phyloP scores from a whole-genome alignment of 345 rosid genomes.

The Arabidopsis arenosa region DNA sequence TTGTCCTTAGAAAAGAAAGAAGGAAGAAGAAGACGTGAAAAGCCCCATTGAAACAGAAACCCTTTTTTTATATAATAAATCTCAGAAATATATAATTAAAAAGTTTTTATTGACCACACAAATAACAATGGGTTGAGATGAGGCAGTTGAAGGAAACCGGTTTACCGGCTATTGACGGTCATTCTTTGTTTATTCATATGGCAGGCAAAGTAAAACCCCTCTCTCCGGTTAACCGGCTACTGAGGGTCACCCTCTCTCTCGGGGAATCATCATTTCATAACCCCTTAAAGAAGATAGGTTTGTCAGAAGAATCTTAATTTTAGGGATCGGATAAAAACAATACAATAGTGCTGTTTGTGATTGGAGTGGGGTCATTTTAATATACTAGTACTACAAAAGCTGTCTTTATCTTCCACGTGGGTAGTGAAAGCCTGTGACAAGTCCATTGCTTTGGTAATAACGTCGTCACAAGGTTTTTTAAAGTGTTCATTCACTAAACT shows the following conservation, averaged over 20 bases:
- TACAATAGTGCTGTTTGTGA: slow-evolving; percentile 25
- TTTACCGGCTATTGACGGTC: slow-evolving; percentile 22
- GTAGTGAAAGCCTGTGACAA: not conserved
- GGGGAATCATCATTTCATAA: slow-evolving; percentile 25
- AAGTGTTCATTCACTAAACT: not conserved
- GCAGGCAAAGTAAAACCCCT: not conserved
- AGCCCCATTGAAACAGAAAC: slow-evolving; percentile 31
- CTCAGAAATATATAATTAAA: not conserved
- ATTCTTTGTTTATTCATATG: not conserved
- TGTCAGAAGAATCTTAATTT: slow-evolving; percentile 45
- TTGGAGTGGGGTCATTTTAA: slow-evolving; percentile 25
- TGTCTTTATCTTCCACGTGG: slow-evolving; percentile 37
- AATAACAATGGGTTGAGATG: slow-evolving; percentile 35
- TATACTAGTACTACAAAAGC: slow-evolving; percentile 1
- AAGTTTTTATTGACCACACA: slow-evolving; percentile 39
- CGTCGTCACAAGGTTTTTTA: slow-evolving; percentile 37
- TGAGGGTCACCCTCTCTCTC: slow-evolving; percentile 25
- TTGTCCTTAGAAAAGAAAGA: slow-evolving; percentile 34
- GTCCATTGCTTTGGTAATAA: slow-evolving; percentile 43
- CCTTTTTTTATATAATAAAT: slow-evolving; percentile 8
- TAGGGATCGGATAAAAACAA: slow-evolving; percentile 43
- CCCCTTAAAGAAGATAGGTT: slow-evolving; percentile 30
- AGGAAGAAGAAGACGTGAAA: slow-evolving; percentile 45
- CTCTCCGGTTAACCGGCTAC: slow-evolving; percentile 24
- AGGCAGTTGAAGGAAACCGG: slow-evolving; percentile 35